Conservation (phyloP, 2,329 filamentous ascomycete genomes). For the Blastomyces emzantsi region DNA sequence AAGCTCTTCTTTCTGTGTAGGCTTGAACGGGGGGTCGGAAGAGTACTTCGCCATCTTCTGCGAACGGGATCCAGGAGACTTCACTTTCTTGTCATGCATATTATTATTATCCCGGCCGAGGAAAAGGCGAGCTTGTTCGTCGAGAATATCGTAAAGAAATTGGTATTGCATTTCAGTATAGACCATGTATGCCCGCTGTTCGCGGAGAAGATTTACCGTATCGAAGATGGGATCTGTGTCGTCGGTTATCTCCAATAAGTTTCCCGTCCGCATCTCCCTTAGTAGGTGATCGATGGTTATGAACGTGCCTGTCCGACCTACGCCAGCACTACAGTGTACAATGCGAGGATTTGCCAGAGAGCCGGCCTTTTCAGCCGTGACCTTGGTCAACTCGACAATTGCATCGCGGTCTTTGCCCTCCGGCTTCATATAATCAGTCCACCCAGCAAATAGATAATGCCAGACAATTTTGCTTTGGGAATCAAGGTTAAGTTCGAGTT, state of each 20-base stretch:
- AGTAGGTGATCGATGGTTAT: constrained; percentile 91
- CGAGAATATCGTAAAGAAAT: constrained; percentile 82
- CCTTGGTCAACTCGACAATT: constrained; percentile 43
- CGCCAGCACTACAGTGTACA: constrained; percentile 81
- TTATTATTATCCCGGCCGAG: constrained; percentile 14
- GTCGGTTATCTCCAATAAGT: constrained; percentile 46
- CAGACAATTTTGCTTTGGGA: constrained; percentile 57
- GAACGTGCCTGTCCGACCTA: constrained; percentile 90
- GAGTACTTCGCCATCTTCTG: constrained; percentile 12
- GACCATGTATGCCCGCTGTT: constrained; percentile 93
- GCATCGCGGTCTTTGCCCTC: constrained; percentile 44
- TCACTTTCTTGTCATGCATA: constrained; percentile 14
- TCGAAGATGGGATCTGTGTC: constrained; percentile 62
- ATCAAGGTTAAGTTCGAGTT: constrained; percentile 48
- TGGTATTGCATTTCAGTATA: constrained; percentile 75
- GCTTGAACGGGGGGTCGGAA: constrained; percentile 23
- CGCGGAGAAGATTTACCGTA: constrained; percentile 68
- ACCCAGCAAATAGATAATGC: constrained; percentile 77
- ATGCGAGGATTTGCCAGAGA: constrained; percentile 62
- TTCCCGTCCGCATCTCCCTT: constrained; percentile 67
- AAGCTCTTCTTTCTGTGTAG: constrained; percentile 30
- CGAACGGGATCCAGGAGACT: constrained; percentile 9
- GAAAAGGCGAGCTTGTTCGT: constrained; percentile 42
- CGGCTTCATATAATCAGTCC: constrained; percentile 87
- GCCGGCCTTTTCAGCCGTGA: constrained; percentile 37